Base-by-base conservation (phyloP, 129 eudicot genomes). In the Smallanthus sonchifolius region DNA sequence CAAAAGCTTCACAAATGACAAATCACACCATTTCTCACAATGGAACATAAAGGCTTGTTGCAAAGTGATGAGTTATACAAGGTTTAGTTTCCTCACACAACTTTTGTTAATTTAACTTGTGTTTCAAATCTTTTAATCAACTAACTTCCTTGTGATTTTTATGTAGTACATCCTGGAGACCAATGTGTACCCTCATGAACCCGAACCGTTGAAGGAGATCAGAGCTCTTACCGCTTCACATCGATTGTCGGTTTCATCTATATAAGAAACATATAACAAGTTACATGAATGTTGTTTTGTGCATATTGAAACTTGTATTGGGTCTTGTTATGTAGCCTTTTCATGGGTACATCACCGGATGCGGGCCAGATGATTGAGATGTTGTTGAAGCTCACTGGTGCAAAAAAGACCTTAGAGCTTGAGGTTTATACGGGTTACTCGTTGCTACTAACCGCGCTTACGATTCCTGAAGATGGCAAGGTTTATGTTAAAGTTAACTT, bases 161-260 rank as follows among this genome's bases (percentile, higher is more conserved):
- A 10, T 77, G 76, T 55, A 89, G 89, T 89, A 89, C 67, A 45
- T 85, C 24, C 43, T 85, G 28, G 82, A 81, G 71, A 85, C 81
- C 11, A 86, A 78, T 65, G 96, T 89, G 16, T 86, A 86, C 66
- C 92, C 96, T 3, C 84, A 85, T 3, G 96, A 86, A 76, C 78
- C 87, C 4, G 81, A 78, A 67, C 73, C 75, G 6, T 84, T 86
- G 68, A 89, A 80, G 83, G 82, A 89, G 79, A 68, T 86, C 6
- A 75, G 89, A 72, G 84, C 75, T 61, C 77, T 74, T 37, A 82
- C 90, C 13, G 63, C 80, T 75, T n/a, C 63, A 47, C 90, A 86
- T 56, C 96, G 89, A 14, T 1, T 65, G 96, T 89, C 9, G 11
- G 62, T 7, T 37, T 51, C 28, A 28, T 39, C 40, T 45, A 45